phyloP scores from a whole-genome alignment of 805 yeast genomes.

The Candida pseudofarinosa region DNA sequence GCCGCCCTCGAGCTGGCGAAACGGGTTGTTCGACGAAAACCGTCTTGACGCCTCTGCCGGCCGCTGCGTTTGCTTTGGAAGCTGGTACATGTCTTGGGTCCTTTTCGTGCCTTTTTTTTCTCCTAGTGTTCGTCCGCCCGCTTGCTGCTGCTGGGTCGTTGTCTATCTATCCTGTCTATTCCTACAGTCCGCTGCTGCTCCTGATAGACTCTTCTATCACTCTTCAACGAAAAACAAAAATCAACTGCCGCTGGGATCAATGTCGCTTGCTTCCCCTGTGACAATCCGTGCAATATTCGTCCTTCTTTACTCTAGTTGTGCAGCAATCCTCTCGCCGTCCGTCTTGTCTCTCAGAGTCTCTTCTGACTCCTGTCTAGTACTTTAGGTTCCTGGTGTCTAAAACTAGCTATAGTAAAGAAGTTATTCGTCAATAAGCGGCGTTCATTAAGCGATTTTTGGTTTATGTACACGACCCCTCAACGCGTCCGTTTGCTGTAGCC shows the following conservation, averaged over 20 bases:
- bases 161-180: background rate
- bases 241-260: background rate
- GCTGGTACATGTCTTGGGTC: slow-evolving; percentile 31
- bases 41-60: slow-evolving; percentile 38
- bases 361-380: too few relatives aligned
- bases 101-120: background rate
- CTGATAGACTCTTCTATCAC: too few relatives aligned
- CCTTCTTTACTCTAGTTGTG: too few relatives aligned
- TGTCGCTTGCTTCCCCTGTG: background rate
- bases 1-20: slow-evolving; percentile 38
- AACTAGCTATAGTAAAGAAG: background rate
- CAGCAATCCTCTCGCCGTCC: too few relatives aligned
- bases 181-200: background rate
- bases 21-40: slow-evolving; percentile 70
- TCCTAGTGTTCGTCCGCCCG: background rate
- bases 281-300: too few relatives aligned
- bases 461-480: background rate
- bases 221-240: background rate
- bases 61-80: slow-evolving; percentile 30
- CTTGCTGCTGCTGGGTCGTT: background rate
- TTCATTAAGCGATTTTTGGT: background rate
- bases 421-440: background rate
- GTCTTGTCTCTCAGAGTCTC: background rate
- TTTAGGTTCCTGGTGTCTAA: background rate
- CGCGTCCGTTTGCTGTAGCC: background rate